Evolutionary conservation across 1,284 basidiomycete genomes (phyloP).

Genomic region (Pseudozyma hubeiensis): DNA sequence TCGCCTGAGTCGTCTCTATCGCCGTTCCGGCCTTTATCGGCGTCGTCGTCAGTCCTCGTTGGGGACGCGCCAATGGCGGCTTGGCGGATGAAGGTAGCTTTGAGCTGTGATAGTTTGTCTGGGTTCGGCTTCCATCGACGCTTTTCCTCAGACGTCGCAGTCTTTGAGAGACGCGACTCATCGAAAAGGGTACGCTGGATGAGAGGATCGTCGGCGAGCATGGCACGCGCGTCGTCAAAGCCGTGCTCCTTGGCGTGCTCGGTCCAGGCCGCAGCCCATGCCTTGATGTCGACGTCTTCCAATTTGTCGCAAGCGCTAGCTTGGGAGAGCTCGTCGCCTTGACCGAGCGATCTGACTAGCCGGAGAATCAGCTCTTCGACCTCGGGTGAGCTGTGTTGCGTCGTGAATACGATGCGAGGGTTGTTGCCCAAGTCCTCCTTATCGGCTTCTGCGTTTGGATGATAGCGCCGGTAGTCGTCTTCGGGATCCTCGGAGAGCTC

Average conservation of each 20-base stretch:
- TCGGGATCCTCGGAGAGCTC: constrained; percentile 1
- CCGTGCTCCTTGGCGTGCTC: constrained; percentile 32
- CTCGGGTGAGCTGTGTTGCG: constrained; percentile 27
- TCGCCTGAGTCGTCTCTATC: not conserved
- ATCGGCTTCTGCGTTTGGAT: not conserved
- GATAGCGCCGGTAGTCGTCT: not conserved
- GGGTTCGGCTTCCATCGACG: constrained; percentile 10
- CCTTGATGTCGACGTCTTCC: constrained; percentile 12
- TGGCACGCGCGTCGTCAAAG: constrained; percentile 29
- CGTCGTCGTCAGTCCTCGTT: not conserved
- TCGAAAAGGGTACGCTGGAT: constrained; percentile 38
- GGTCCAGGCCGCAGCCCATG: constrained; percentile 22
- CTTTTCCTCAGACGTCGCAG: not conserved
- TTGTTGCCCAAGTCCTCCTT: constrained; percentile 10
- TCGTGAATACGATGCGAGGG: constrained; percentile 21
- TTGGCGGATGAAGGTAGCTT: constrained; percentile 6
- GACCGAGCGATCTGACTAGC: constrained; percentile 1
- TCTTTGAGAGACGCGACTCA: constrained; percentile 17
- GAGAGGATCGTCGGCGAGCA: constrained; percentile 38
- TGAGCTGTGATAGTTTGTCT: constrained; percentile 5
- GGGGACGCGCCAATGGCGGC: constrained; percentile 1
- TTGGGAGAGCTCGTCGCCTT: not conserved
- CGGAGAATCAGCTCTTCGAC: constrained; percentile 8
- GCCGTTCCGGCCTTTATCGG: not conserved
- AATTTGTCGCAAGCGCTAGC: constrained; percentile 3